A percentile compares a stretch with the other conserved stretches of the same genome.
Conservation (phyloP, 257 asterid genomes). For the Agastache rugosa region DNA sequence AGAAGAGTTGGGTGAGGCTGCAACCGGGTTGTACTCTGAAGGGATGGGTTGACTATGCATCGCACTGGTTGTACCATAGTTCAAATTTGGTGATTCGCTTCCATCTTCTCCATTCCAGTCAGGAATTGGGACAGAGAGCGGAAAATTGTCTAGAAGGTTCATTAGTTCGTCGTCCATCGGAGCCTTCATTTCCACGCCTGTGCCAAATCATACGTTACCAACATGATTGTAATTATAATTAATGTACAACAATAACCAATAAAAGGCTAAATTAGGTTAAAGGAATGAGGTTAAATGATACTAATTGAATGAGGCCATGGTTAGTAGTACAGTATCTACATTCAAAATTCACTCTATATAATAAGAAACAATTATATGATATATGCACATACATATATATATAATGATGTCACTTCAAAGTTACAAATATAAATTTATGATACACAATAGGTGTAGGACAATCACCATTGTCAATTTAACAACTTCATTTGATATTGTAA, state of each 20-base stretch:
- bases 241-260: too few species aligned
- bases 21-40: conserved; percentile 41
- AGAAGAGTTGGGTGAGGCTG: conserved; percentile 35
- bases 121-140: conserved; percentile 57
- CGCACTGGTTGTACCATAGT: conserved; percentile 29
- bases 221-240: too few species aligned
- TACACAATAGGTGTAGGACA: neutral
- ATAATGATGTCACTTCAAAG: neutral
- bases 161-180: conserved; percentile 58
- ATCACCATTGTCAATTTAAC: neutral
- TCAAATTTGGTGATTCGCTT: conserved; percentile 31
- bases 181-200: conserved; percentile 27
- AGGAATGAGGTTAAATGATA: too few species aligned
- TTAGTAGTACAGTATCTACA: neutral
- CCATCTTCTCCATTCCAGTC: conserved; percentile 55
- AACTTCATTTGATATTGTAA: neutral
- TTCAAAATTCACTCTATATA: neutral
- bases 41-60: conserved; percentile 32
- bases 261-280: too few species aligned
- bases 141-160: conserved; percentile 61
- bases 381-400: too few species aligned
- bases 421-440: neutral
- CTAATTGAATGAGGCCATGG: neutral
- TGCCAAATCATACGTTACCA: neutral
- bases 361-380: neutral